Base-by-base conservation (phyloP, 192 early-diverging fungal genomes). In the Pilobolus umbonatus region DNA sequence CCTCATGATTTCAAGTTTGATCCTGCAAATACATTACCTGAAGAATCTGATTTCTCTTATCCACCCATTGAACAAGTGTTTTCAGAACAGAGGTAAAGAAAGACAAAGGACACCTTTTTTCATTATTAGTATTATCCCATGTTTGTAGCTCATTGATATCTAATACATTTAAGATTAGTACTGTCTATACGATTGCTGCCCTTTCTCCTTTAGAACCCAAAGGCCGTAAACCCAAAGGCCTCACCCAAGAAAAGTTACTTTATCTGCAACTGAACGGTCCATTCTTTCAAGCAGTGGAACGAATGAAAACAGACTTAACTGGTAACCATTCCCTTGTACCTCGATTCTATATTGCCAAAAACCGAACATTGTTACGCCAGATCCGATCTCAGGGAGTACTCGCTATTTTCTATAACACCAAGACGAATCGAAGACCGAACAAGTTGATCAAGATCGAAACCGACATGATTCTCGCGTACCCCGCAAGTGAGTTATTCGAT, bases 321-420 rank as follows among this genome's bases (percentile, higher is more conserved):
- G 64, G 47, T 0, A 53, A 65, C 19, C 64, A 65, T 11, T 52
- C 64, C 1, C 57, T 65, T 5, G 56, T 67, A 0, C 64, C 71
- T 7, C 65, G 71, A 1, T 61, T 73, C 12, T 73, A 64, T 12
- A 67, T 73, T 60, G 60, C 65, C 3, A 67, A 67, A 40, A 73
- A 73, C 44, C 71, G 71, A 11, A 73, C 71, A 0, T 40, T 73
- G 17, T 48, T 73, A 7, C 68, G 61, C 15, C 64, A 65, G 38
- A 56, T 65, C 12, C 32, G 55, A 40, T 57, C 64, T 0, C 64
- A 65, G 21, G 64, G 64, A 2, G 56, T 65, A 1, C 49, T 65
- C 5, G 64, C 64, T 12, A 65, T 65, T 30, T 65, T 65, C 40
- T 65, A 58, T 39, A 65, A 65, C 31, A 65, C 64, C 3, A 57